These are phyloP conservation scores for Astrocystis sublimbata DNA, from an alignment of 495 filamentous ascomycete species.

Conservation along the genomic window DNA sequence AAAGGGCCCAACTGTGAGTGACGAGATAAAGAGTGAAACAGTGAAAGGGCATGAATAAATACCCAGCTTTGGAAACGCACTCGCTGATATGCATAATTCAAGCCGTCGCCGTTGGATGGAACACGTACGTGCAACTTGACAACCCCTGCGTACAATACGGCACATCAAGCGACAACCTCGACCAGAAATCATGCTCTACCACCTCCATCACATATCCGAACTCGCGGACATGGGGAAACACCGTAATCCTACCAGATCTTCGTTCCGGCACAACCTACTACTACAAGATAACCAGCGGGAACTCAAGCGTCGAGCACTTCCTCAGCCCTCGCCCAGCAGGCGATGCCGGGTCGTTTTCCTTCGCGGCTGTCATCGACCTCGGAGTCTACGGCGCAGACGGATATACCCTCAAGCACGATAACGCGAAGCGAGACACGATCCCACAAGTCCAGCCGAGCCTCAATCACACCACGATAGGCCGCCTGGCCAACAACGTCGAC, in stretches of 20 bases:
- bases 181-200: slow-evolving; percentile 34
- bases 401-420: slow-evolving; percentile 51
- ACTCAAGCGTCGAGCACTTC: slow-evolving; percentile 58
- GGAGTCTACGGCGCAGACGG: slow-evolving; percentile 58
- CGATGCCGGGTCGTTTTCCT: slow-evolving; percentile 43
- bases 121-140: slow-evolving; percentile 43
- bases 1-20: slow-evolving; percentile 54
- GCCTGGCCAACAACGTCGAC: slow-evolving; percentile 54
- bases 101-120: slow-evolving; percentile 59
- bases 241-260: slow-evolving; percentile 37
- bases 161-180: slow-evolving; percentile 33
- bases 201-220: slow-evolving; percentile 41
- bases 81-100: slow-evolving; percentile 9
- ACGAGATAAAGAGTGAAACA: not conserved
- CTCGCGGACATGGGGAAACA: slow-evolving; percentile 44
- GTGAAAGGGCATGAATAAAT: too few relatives aligned
- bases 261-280: slow-evolving; percentile 46
- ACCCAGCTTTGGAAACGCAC: not conserved
- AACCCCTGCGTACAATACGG: slow-evolving; percentile 49
- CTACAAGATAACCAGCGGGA: slow-evolving; percentile 57
- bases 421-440: slow-evolving; percentile 54
- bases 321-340: slow-evolving; percentile 52
- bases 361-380: slow-evolving; percentile 46
- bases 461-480: slow-evolving; percentile 62
- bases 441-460: slow-evolving; percentile 56